Percentiles rank a stretch among this genome's conserved stretches.
Conservation (phyloP, 495 filamentous ascomycete species). For the Chaetomidium leptoderma region DNA sequence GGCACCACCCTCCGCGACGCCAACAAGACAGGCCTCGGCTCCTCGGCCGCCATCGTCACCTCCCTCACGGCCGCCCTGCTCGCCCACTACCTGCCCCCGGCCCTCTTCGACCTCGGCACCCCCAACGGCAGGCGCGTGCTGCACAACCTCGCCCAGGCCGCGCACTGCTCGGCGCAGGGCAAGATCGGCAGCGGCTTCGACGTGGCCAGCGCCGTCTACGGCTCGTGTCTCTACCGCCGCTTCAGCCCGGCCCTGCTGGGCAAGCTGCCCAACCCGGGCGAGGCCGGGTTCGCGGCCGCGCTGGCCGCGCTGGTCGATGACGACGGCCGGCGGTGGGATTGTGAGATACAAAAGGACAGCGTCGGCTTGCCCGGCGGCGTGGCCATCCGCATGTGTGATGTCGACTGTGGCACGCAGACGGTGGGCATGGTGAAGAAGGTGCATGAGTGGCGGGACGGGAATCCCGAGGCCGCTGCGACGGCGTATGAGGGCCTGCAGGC, state of each 20-base stretch:
- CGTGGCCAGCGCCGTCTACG: constrained; percentile 89
- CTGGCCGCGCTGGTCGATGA: constrained; percentile 62
- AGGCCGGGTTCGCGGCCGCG: constrained; percentile 58
- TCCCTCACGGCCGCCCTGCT: constrained; percentile 78
- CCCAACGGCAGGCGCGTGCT: constrained; percentile 44
- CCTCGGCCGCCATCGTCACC: constrained; percentile 93
- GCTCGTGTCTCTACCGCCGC: constrained; percentile 81
- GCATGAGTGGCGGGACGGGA: constrained; percentile 70
- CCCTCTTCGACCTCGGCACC: constrained; percentile 50
- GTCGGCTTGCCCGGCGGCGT: constrained; percentile 63
- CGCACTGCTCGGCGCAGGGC: constrained; percentile 93
- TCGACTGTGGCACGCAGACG: constrained; percentile 89
- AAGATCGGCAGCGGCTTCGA: constrained; percentile 97
- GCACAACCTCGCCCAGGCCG: constrained; percentile 89
- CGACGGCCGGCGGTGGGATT: constrained; percentile 59
- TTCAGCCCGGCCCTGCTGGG: constrained; percentile 78
- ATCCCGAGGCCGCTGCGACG: constrained; percentile 58
- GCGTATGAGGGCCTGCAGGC: constrained; percentile 71
- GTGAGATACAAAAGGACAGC: constrained; percentile 59
- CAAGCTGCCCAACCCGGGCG: constrained; percentile 57
- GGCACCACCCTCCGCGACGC: constrained; percentile 68
- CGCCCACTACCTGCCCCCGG: constrained; percentile 66
- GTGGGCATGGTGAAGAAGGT: constrained; percentile 93
- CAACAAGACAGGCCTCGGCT: constrained; percentile 95
- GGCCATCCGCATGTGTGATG: constrained; percentile 87